Evolutionary conservation across 805 yeast genomes (phyloP).

Genomic region (Pichia cephalocereana): DNA sequence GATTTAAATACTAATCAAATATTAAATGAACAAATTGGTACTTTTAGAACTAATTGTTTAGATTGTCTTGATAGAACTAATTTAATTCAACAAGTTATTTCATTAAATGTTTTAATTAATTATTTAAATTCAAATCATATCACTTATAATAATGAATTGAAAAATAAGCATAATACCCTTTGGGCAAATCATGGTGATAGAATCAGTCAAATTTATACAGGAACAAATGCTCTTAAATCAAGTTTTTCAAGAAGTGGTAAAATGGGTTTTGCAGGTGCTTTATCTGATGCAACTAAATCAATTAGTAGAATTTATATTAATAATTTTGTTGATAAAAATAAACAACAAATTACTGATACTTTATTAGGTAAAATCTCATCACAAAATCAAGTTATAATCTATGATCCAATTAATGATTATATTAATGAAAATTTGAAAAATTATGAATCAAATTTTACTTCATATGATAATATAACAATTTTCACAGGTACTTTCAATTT

Average conservation of each 20-base stretch:
- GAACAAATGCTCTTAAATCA: constrained; percentile 93
- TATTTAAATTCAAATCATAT: constrained; percentile 23
- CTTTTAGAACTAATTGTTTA: constrained; percentile 87
- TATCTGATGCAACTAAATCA: constrained; percentile 95
- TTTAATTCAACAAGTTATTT: constrained; percentile 75
- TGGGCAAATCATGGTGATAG: constrained; percentile 99
- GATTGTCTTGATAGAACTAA: constrained; percentile 95
- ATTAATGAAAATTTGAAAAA: constrained; percentile 58
- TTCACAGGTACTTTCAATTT: constrained; percentile 84
- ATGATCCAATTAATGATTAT: constrained; percentile 82
- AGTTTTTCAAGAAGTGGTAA: constrained; percentile 92
- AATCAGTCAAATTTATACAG: constrained; percentile 90
- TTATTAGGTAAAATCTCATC: constrained; percentile 73
- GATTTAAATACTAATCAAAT: constrained; percentile 48
- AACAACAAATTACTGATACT: constrained; percentile 84
- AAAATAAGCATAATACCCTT: constrained; percentile 68
- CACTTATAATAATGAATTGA: constrained; percentile 22
- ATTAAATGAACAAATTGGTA: constrained; percentile 76
- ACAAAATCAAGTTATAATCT: constrained; percentile 61
- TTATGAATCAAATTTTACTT: constrained; percentile 44
- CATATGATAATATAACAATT: constrained; percentile 48
- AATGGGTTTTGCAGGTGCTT: constrained; percentile 93
- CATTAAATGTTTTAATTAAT: constrained; percentile 57
- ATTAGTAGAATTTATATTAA: constrained; percentile 93
- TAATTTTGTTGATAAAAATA: constrained; percentile 85